Conservation (phyloP, 495 filamentous ascomycete genomes). For the Filosporella fistucella region DNA sequence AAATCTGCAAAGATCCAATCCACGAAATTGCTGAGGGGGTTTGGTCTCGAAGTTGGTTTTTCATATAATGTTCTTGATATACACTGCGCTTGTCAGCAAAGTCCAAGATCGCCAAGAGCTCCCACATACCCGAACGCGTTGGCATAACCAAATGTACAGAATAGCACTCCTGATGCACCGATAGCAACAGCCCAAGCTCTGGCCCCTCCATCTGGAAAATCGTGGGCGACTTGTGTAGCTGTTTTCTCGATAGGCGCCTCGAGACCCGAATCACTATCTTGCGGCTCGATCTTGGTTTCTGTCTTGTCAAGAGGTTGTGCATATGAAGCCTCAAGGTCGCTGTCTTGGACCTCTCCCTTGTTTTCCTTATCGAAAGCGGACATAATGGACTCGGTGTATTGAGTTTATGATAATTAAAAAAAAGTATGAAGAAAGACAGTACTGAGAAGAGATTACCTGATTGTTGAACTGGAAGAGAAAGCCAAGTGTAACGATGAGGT, state of each 20-base stretch:
- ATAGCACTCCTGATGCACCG: conserved; percentile 11
- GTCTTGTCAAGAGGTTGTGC: background rate
- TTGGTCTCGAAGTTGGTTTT: conserved; percentile 33
- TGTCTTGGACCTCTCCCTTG: too few species aligned
- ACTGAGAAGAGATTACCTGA: too few species aligned
- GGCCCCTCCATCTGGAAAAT: conserved; percentile 21
- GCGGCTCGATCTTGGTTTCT: too few species aligned
- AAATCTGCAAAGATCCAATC: conserved; percentile 64
- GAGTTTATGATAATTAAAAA: too few species aligned
- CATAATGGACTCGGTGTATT: too few species aligned
- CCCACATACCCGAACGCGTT: conserved; percentile 55
- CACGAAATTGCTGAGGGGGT: conserved; percentile 68
- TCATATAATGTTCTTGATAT: conserved; percentile 68
- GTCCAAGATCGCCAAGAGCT: background rate
- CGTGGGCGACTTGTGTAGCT: background rate
- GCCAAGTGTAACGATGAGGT: too few species aligned
- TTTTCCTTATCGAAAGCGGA: too few species aligned
- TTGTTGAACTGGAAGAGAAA: too few species aligned
- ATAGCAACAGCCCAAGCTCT: conserved; percentile 19
- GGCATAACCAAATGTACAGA: conserved; percentile 33
- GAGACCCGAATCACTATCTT: background rate
- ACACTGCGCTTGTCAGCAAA: conserved; percentile 25
- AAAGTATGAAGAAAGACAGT: too few species aligned
- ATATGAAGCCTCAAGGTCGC: background rate
- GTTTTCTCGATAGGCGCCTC: background rate